A percentile compares a stretch with the other conserved stretches of the same genome.
These are phyloP conservation scores for Lonicera japonica DNA, from an alignment of 129 eudicot genomes.

Conservation along the genomic window DNA sequence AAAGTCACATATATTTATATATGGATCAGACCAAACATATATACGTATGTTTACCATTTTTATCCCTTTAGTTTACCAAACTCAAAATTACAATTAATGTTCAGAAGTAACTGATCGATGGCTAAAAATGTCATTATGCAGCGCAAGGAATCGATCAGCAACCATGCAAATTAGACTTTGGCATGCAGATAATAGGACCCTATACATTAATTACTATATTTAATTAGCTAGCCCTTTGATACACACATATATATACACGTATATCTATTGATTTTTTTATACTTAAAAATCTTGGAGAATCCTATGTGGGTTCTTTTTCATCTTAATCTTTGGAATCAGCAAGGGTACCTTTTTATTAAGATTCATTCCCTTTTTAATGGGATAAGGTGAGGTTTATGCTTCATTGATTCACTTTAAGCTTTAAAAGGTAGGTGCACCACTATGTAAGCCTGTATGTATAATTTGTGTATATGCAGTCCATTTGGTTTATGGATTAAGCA, in stretches of 20 bases:
- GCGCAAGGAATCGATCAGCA: background rate
- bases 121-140: background rate
- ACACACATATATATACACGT: background rate
- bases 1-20: slow-evolving; percentile 21
- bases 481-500: too few species aligned
- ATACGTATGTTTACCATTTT: slow-evolving; percentile 10
- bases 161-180: slow-evolving; percentile 5
- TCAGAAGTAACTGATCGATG: background rate
- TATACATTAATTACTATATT: too few species aligned
- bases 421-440: background rate
- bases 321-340: background rate
- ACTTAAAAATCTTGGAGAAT: slow-evolving; percentile 15
- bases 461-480: too few species aligned
- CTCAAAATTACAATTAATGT: slow-evolving; percentile 1
- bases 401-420: slow-evolving; percentile 35
- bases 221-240: background rate
- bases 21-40: slow-evolving; percentile 10
- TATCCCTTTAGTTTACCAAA: slow-evolving; percentile 9
- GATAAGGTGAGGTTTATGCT: slow-evolving; percentile 45
- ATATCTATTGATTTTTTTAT: background rate
- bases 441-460: too few species aligned
- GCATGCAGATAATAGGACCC: slow-evolving; percentile 3
- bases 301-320: slow-evolving; percentile 23
- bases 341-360: slow-evolving; percentile 17
- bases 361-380: slow-evolving; percentile 33